Percentiles rank a stretch among this genome's conserved stretches.
These are phyloP conservation scores for Phytopythium mirpurense DNA, from an alignment of 352 stramenopile species.

Conservation along the genomic window DNA sequence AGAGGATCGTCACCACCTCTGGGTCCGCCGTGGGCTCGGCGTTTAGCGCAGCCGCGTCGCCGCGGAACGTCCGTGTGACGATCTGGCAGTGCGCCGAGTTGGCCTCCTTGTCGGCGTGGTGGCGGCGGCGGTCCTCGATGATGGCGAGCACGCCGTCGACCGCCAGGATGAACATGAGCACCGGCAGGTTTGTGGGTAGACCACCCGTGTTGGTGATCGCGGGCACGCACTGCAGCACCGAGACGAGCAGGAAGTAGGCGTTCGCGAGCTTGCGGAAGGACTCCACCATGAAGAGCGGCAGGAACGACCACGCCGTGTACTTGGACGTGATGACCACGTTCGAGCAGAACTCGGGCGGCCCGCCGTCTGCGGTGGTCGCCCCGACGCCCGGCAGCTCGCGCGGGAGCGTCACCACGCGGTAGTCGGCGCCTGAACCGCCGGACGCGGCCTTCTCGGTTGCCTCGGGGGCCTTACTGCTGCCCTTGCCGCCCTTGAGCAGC, in stretches of 20 bases:
- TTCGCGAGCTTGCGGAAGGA: slow-evolving; percentile 87
- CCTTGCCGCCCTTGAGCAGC: slow-evolving; percentile 3
- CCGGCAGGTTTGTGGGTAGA: slow-evolving; percentile 74
- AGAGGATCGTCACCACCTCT: slow-evolving; percentile 52
- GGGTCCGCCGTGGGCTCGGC: slow-evolving; percentile 26
- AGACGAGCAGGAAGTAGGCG: slow-evolving; percentile 91
- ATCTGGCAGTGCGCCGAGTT: slow-evolving; percentile 73
- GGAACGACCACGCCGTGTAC: slow-evolving; percentile 87
- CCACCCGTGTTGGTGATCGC: slow-evolving; percentile 82
- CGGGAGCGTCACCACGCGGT: slow-evolving; percentile 48
- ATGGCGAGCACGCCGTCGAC: slow-evolving; percentile 82
- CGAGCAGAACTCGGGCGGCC: slow-evolving; percentile 38
- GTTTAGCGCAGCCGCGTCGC: slow-evolving; percentile 18
- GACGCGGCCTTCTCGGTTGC: slow-evolving; percentile 9
- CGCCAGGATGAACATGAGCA: slow-evolving; percentile 86
- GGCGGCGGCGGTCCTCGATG: slow-evolving; percentile 80
- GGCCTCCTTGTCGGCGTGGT: slow-evolving; percentile 75
- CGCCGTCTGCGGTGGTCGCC: slow-evolving; percentile 8
- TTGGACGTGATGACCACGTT: slow-evolving; percentile 92
- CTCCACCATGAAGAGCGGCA: slow-evolving; percentile 88
- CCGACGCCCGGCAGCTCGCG: slow-evolving; percentile 17
- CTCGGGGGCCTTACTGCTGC: background rate
- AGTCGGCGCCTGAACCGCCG: slow-evolving; percentile 21
- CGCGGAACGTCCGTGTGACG: slow-evolving; percentile 43
- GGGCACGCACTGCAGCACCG: slow-evolving; percentile 71